Evolutionary conservation across 1,284 basidiomycete species (phyloP).

Genomic region (Irpex lacteus): DNA sequence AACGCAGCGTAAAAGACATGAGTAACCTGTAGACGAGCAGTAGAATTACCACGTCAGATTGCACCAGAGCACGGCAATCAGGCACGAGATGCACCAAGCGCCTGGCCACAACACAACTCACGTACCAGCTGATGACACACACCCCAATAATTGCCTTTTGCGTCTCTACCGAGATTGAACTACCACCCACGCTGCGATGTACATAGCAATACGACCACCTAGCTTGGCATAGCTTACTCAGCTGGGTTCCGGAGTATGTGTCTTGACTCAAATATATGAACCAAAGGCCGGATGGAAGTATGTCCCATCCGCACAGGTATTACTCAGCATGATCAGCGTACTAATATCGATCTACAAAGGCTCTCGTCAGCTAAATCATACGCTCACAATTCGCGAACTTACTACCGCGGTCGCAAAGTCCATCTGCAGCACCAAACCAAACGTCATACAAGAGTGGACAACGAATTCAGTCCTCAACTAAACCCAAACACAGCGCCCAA

Average conservation of each 20-base stretch:
- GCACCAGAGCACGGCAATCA: too few relatives aligned
- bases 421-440: neutral
- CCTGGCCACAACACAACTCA: neutral
- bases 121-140: neutral
- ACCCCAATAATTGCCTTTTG: too few relatives aligned
- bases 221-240: neutral
- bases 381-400: neutral
- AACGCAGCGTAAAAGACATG: too few relatives aligned
- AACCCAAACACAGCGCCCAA: constrained; percentile 44
- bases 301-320: neutral
- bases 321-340: neutral
- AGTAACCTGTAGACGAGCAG: too few relatives aligned
- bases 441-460: too few relatives aligned
- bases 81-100: too few relatives aligned
- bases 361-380: neutral
- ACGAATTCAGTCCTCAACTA: constrained; percentile 15
- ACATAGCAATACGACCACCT: neutral
- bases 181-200: too few relatives aligned
- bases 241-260: too few relatives aligned
- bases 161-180: too few relatives aligned
- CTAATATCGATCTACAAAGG: neutral
- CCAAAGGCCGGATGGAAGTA: neutral
- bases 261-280: neutral
- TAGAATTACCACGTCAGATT: too few relatives aligned
- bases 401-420: neutral